Percentiles rank a stretch among this genome's conserved stretches.
Conservation (phyloP, 176 grass and related monocot species). For the Canna indica region DNA sequence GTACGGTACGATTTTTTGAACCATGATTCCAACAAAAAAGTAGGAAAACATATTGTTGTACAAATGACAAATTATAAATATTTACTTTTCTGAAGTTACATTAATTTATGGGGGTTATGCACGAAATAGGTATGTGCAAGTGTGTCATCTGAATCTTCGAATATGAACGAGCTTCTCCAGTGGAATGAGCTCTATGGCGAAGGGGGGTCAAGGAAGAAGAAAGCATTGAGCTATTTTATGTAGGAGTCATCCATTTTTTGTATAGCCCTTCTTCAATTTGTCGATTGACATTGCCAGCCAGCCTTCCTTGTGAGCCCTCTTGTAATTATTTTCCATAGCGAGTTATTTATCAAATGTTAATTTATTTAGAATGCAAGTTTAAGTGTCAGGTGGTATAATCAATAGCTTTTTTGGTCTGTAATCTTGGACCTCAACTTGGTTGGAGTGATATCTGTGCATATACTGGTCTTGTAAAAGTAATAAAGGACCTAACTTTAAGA, state of each 20-base stretch:
- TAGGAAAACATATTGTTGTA: too few species aligned
- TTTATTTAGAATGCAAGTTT: not conserved
- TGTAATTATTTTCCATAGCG: slow-evolving; percentile 3
- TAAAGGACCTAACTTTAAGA: not conserved
- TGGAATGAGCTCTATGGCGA: slow-evolving; percentile 98
- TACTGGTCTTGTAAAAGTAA: not conserved
- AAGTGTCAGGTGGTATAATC: not conserved
- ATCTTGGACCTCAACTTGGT: not conserved
- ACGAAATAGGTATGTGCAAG: slow-evolving; percentile 95
- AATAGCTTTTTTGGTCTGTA: not conserved
- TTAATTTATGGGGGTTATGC: too few species aligned
- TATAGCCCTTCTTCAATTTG: slow-evolving; percentile 17
- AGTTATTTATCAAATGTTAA: not conserved
- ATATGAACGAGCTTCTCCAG: slow-evolving; percentile 88
- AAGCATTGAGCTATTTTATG: slow-evolving; percentile 98
- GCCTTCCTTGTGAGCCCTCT: not conserved
- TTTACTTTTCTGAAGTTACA: too few species aligned
- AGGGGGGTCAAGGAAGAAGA: slow-evolving; percentile 96
- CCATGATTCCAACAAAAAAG: too few species aligned
- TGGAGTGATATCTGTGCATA: not conserved
- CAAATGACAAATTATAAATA: too few species aligned
- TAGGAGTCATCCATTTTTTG: slow-evolving; percentile 33
- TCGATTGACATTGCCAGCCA: not conserved
- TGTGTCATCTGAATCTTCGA: slow-evolving; percentile 85
- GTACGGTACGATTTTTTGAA: too few species aligned